Conservation (phyloP, 768 basidiomycete genomes). For the Tricholoma sp. region DNA sequence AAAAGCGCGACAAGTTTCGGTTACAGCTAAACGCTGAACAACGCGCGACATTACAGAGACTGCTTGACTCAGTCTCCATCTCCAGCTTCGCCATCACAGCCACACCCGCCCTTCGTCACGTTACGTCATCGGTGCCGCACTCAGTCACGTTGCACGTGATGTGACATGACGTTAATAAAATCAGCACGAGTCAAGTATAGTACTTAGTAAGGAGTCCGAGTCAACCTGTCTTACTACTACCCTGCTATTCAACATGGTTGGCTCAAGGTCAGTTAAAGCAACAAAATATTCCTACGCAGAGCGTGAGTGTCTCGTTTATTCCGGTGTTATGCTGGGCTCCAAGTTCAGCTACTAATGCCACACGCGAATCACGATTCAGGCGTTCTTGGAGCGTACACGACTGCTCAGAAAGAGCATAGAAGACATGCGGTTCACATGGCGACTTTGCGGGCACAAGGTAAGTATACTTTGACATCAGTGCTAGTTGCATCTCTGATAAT, state of each 20-base stretch:
- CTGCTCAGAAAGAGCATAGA: conserved; percentile 39
- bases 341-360: conserved; percentile 1
- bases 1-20: too few relatives aligned
- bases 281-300: conserved; percentile 35
- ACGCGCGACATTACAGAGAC: too few relatives aligned
- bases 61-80: too few relatives aligned
- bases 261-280: conserved; percentile 22
- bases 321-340: background rate
- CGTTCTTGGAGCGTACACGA: conserved; percentile 41
- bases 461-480: background rate
- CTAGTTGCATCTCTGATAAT: background rate
- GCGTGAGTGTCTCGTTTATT: conserved; percentile 25
- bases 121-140: background rate
- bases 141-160: background rate
- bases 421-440: conserved; percentile 41
- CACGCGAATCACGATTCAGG: conserved; percentile 22
- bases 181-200: background rate
- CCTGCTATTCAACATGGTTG: conserved; percentile 18
- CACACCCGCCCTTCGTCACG: background rate
- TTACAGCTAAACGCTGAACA: too few relatives aligned
- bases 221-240: background rate
- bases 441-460: conserved; percentile 42
- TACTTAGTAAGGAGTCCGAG: background rate
- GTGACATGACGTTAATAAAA: background rate
- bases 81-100: too few relatives aligned